These are phyloP conservation scores for Amesomyces nigricolor DNA, from an alignment of 2,329 filamentous ascomycete species.

Conservation along the genomic window DNA sequence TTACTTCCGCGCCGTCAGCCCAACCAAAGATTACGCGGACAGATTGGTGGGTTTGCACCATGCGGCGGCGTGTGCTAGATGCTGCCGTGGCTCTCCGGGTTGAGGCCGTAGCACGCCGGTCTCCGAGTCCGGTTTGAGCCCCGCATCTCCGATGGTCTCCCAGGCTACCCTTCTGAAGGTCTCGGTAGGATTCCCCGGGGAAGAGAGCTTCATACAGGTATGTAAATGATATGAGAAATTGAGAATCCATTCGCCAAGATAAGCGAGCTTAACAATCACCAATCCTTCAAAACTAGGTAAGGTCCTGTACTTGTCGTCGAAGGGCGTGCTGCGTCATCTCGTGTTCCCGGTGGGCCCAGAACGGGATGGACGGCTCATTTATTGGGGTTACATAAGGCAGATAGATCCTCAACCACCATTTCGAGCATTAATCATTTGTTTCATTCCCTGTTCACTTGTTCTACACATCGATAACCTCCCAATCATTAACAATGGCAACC, in stretches of 20 bases:
- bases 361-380: too few species aligned
- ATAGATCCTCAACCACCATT: too few species aligned
- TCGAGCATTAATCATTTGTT: background rate
- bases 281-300: too few species aligned
- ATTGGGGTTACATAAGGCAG: too few species aligned
- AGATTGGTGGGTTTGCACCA: too few species aligned
- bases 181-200: background rate
- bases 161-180: background rate
- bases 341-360: background rate
- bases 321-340: conserved; percentile 1
- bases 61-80: too few species aligned
- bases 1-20: too few species aligned
- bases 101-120: background rate
- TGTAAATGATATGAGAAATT: too few species aligned
- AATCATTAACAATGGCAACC: conserved; percentile 21
- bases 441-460: background rate
- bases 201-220: background rate
- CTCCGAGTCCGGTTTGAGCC: background rate
- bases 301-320: background rate
- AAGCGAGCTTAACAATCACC: too few species aligned
- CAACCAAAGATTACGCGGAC: too few species aligned
- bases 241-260: too few species aligned
- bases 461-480: background rate
- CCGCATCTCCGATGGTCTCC: background rate
- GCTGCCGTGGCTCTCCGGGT: background rate